Conservation (phyloP, 1,139 yeast genomes). For the Diutina mesorugosa region DNA sequence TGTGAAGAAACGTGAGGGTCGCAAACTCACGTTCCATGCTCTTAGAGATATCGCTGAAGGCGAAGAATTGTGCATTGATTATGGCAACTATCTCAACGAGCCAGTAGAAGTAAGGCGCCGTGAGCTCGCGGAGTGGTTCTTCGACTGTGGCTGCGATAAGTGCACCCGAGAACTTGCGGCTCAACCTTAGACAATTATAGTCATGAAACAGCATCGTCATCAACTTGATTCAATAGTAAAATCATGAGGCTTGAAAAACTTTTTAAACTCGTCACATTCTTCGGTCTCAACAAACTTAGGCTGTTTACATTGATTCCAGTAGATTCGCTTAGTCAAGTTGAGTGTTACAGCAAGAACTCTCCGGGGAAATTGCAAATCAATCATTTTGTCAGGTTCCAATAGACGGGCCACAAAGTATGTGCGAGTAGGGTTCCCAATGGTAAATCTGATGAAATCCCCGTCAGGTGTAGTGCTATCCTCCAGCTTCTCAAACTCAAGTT, state of each 20-base stretch:
- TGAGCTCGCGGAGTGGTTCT: conserved; percentile 46
- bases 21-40: conserved; percentile 9
- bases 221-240: conserved; percentile 11
- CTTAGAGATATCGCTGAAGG: conserved; percentile 18
- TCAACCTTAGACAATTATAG: background rate
- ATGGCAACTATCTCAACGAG: conserved; percentile 40
- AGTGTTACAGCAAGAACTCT: conserved; percentile 54
- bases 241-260: conserved; percentile 32
- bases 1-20: conserved; percentile 13
- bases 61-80: conserved; percentile 50
- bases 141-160: conserved; percentile 40
- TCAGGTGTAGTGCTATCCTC: conserved; percentile 17
- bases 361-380: conserved; percentile 73
- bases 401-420: conserved; percentile 15
- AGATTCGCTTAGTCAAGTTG: conserved; percentile 44
- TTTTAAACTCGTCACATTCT: conserved; percentile 52
- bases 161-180: conserved; percentile 18
- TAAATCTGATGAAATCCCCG: conserved; percentile 28
- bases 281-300: conserved; percentile 39
- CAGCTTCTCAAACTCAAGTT: conserved; percentile 25
- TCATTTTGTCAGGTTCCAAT: conserved; percentile 12
- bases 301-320: conserved; percentile 68
- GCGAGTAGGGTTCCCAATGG: conserved; percentile 12
- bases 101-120: conserved; percentile 27
- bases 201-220: background rate